phyloP scores from a whole-genome alignment of 1,284 basidiomycete species.

The Microbotryum intermedium region DNA sequence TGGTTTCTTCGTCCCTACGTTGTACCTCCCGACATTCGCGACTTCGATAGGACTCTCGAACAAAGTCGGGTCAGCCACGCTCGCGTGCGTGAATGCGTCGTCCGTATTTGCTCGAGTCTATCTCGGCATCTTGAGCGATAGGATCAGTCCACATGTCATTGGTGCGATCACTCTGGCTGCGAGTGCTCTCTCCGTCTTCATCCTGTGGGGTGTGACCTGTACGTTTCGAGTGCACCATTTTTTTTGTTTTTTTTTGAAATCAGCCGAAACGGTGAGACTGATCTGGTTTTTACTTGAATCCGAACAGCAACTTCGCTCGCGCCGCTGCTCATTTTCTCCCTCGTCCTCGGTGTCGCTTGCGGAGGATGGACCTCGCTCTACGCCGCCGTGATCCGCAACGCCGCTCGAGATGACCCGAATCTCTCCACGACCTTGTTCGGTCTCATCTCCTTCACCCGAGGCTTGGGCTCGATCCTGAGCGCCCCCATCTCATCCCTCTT shows the following conservation, averaged over 20 bases:
- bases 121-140: slow-evolving; percentile 42
- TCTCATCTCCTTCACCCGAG: slow-evolving; percentile 41
- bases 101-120: slow-evolving; percentile 38
- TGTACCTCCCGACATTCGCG: slow-evolving; percentile 17
- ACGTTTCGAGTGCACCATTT: not conserved
- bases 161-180: slow-evolving; percentile 36
- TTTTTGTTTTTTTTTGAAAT: not conserved
- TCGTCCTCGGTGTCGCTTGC: slow-evolving; percentile 40
- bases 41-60: slow-evolving; percentile 8
- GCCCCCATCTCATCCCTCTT: slow-evolving; percentile 43
- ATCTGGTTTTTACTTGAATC: no score
- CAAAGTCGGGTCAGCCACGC: slow-evolving; percentile 1
- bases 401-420: slow-evolving; percentile 42
- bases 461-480: slow-evolving; percentile 44
- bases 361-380: slow-evolving; percentile 43
- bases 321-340: slow-evolving; percentile 39
- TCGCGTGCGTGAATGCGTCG: slow-evolving; percentile 27
- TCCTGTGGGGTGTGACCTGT: slow-evolving; percentile 42
- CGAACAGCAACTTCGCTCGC: slow-evolving; percentile 36
- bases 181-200: slow-evolving; percentile 39
- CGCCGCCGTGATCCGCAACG: slow-evolving; percentile 37
- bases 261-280: not conserved
- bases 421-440: slow-evolving; percentile 41
- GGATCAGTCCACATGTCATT: slow-evolving; percentile 40
- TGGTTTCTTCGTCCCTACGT: slow-evolving; percentile 39